Base-by-base conservation (phyloP, 495 filamentous ascomycete genomes). In the Barbatosphaeria neglecta region DNA sequence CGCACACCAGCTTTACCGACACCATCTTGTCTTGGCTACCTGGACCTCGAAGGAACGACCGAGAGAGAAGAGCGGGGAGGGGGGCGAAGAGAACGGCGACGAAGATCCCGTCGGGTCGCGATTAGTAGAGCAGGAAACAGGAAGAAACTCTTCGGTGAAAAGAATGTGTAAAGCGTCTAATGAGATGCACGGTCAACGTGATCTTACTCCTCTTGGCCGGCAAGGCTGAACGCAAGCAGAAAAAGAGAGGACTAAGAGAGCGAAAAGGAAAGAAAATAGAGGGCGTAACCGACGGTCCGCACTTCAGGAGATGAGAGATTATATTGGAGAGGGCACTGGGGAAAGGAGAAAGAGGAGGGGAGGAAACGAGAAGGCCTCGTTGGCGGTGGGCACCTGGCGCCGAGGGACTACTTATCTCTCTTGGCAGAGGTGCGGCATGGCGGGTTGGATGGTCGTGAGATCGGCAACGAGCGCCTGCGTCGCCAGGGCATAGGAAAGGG, bases 161-260 rank as follows among this genome's bases (percentile, higher is more conserved):
- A 31, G 43, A 52, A 31, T 42, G 45, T 46, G 44, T 28, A 35
- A n/a, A n/a, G n/a, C n/a, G n/a, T 35, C 9, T 31, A 31, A 49
- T 23, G 24, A 51, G 54, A 49, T 49, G 28, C 50, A 57, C 50
- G 54, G 37, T 57, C 54, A 53, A 57, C 50, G 54, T 49, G 54
- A 49, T 50, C 50, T 45, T 19, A n/a, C 38, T 41, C 39, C 41
- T 53, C 47, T 52, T 49, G 48, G 48, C 54, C 45, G 48, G 50
- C 45, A 53, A 49, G 45, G 45, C 41, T 22, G 39, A 44, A 50
- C 46, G 48, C 43, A 43, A 35, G 33, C 43, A 45, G 35, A 16
- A 46, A 25, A 55, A 31, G 18, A 50, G n/a, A 35, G 52, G 40
- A 39, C 22, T 56, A 48, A 45, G 41, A 48, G 44, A 43, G 27